These are phyloP conservation scores for Neurospora cerealis DNA, from an alignment of 495 filamentous ascomycete genomes.

Conservation along the genomic window DNA sequence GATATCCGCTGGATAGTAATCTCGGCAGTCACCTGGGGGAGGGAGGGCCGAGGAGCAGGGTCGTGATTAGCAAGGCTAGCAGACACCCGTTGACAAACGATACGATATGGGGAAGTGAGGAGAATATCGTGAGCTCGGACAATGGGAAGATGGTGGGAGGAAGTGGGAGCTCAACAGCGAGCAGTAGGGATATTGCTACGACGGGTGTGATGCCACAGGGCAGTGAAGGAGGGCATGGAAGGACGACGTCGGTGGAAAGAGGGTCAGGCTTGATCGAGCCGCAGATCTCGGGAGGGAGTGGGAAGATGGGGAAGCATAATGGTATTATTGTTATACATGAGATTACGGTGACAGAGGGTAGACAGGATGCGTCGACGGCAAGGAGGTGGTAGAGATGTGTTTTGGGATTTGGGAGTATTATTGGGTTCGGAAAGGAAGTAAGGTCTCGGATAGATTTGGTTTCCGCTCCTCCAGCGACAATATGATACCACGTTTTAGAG, in stretches of 20 bases:
- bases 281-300: neutral
- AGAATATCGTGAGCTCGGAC: slow-evolving; percentile 24
- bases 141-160: neutral
- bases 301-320: neutral
- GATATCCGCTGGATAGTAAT: neutral
- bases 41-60: neutral
- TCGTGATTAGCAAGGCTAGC: slow-evolving; percentile 8
- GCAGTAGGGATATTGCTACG: neutral
- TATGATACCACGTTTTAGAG: slow-evolving; percentile 3
- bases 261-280: neutral
- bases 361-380: neutral
- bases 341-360: slow-evolving; percentile 2
- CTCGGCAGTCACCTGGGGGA: neutral
- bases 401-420: neutral
- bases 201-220: neutral
- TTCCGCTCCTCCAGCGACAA: neutral
- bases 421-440: neutral
- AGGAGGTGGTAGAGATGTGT: neutral
- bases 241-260: neutral
- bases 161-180: neutral
- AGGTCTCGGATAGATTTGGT: neutral
- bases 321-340: slow-evolving; percentile 3
- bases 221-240: neutral
- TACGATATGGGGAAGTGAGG: slow-evolving; percentile 29
- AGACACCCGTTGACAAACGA: slow-evolving; percentile 32